Percentiles rank a stretch among this genome's conserved stretches.
phyloP scores from a whole-genome alignment of 2,329 filamentous ascomycete genomes.

The Whalleya microplaca region DNA sequence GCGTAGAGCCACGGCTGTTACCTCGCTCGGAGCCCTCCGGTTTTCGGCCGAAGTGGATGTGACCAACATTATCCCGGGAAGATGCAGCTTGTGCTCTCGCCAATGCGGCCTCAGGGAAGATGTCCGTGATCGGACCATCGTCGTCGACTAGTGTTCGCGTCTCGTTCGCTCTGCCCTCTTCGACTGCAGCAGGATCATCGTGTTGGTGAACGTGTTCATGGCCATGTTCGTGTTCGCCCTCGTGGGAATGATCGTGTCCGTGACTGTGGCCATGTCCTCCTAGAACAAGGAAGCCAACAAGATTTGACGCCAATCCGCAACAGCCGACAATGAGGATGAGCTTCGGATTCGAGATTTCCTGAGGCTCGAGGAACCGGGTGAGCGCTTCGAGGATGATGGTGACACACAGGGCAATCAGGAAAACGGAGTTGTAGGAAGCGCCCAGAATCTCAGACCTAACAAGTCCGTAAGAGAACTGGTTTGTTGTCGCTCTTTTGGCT shows the following conservation, averaged over 20 bases:
- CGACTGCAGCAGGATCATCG: conserved; percentile 45
- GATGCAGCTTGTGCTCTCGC: conserved; percentile 46
- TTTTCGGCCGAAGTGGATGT: conserved; percentile 44
- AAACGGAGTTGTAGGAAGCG: conserved; percentile 95
- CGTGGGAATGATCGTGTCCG: conserved; percentile 64
- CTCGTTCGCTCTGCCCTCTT: conserved; percentile 56
- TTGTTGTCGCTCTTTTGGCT: conserved; percentile 80
- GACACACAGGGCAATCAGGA: conserved; percentile 92
- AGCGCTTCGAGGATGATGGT: conserved; percentile 96
- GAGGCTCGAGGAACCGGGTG: conserved; percentile 88
- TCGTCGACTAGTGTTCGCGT: conserved; percentile 52
- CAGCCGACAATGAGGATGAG: conserved; percentile 90
- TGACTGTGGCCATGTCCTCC: conserved; percentile 90
- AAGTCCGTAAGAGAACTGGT: conserved; percentile 97
- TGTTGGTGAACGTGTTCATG: conserved; percentile 49
- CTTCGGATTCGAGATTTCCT: conserved; percentile 81
- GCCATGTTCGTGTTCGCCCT: conserved; percentile 53
- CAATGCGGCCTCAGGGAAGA: conserved; percentile 65
- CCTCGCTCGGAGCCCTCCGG: conserved; percentile 20
- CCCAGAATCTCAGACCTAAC: conserved; percentile 96
- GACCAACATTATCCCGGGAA: conserved; percentile 42
- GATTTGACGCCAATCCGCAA: conserved; percentile 83
- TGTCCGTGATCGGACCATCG: conserved; percentile 61
- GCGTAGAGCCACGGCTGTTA: conserved; percentile 37
- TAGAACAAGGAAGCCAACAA: conserved; percentile 86